Conservation (phyloP, 2,329 filamentous ascomycete species). For the Chaetomiaceae sp. region DNA sequence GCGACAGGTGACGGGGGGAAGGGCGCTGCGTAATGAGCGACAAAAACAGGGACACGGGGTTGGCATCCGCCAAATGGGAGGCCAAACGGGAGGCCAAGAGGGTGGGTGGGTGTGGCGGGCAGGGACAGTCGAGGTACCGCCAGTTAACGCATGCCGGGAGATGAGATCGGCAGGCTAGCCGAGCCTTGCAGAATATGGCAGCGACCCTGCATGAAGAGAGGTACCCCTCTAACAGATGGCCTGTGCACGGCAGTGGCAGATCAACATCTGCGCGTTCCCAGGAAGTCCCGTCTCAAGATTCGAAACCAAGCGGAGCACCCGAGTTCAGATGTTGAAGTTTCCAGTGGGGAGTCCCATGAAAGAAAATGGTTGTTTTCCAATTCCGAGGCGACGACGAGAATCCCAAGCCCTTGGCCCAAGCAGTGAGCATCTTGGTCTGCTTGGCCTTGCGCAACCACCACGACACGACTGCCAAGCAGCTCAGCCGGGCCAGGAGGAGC, state of each 20-base stretch:
- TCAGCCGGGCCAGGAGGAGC: too few relatives aligned
- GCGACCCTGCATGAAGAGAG: neutral
- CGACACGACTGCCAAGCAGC: too few relatives aligned
- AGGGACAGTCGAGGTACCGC: constrained; percentile 11
- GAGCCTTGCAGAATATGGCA: neutral
- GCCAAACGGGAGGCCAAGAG: neutral
- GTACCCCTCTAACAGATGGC: constrained; percentile 5
- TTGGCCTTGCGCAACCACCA: too few relatives aligned
- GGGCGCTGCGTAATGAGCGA: constrained; percentile 22
- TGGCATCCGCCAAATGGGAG: neutral
- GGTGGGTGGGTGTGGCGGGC: neutral
- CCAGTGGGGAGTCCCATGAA: neutral
- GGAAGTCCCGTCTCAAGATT: neutral
- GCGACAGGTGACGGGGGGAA: too few relatives aligned
- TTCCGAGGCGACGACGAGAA: neutral
- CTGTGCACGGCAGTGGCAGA: neutral
- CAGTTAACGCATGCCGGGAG: constrained; percentile 22
- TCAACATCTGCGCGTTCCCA: constrained; percentile 9
- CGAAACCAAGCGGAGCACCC: neutral
- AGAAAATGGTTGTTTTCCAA: too few relatives aligned
- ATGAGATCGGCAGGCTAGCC: constrained; percentile 19
- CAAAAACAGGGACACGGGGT: constrained; percentile 19
- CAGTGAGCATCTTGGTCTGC: constrained; percentile 3
- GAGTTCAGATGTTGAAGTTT: too few relatives aligned
- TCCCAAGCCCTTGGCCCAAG: neutral